phyloP scores from a whole-genome alignment of 2,329 filamentous ascomycete species.

The Monosporascus ibericus region DNA sequence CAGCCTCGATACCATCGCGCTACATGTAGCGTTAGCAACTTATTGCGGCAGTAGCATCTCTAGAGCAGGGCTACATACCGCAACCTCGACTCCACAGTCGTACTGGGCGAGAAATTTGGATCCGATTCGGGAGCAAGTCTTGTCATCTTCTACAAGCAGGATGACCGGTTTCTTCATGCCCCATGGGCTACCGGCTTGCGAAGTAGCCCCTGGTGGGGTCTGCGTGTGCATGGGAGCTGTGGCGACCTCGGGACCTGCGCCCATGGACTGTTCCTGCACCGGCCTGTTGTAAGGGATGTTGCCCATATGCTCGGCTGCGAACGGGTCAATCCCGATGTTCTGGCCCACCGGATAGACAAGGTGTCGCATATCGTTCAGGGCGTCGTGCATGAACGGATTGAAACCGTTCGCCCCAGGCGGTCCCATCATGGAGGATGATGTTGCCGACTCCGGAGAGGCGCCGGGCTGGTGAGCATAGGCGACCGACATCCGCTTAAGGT shows the following conservation, averaged over 20 bases:
- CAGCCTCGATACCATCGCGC: slow-evolving; percentile 84
- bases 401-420: slow-evolving; percentile 38
- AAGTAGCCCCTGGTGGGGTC: slow-evolving; percentile 20
- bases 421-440: slow-evolving; percentile 49
- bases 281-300: slow-evolving; percentile 84
- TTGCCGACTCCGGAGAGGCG: slow-evolving; percentile 48
- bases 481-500: slow-evolving; percentile 47
- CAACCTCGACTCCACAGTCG: slow-evolving; percentile 61
- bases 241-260: slow-evolving; percentile 34
- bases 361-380: slow-evolving; percentile 51
- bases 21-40: slow-evolving; percentile 31
- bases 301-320: slow-evolving; percentile 88
- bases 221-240: slow-evolving; percentile 28
- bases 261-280: slow-evolving; percentile 44
- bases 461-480: slow-evolving; percentile 42
- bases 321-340: slow-evolving; percentile 88
- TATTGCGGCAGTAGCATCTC: neutral
- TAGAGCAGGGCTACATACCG: slow-evolving; percentile 40
- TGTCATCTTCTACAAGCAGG: slow-evolving; percentile 80
- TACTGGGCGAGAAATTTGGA: slow-evolving; percentile 61
- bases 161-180: slow-evolving; percentile 66
- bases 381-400: slow-evolving; percentile 42
- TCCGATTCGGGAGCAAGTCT: slow-evolving; percentile 61
- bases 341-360: slow-evolving; percentile 89
- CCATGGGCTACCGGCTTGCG: slow-evolving; percentile 44